These are phyloP conservation scores for Athelia sp. DNA, from an alignment of 1,284 basidiomycete species.

Conservation along the genomic window DNA sequence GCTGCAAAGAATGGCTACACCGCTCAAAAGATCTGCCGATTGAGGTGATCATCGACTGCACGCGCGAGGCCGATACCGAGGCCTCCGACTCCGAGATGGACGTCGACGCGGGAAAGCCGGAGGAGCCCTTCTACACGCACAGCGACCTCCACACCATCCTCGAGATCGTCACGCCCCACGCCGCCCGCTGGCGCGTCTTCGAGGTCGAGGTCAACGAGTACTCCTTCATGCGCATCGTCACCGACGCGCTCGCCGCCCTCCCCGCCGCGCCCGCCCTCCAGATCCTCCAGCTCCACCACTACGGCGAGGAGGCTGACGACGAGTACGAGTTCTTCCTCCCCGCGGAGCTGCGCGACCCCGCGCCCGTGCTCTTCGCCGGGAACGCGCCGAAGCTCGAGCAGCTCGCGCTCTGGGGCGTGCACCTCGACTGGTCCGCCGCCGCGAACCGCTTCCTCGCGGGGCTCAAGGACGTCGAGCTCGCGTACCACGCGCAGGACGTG, in stretches of 20 bases:
- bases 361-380: constrained; percentile 44
- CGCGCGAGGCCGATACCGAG: constrained; percentile 15
- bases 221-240: constrained; percentile 38
- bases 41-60: constrained; percentile 42
- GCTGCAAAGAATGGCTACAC: constrained; percentile 35
- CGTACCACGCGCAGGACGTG: constrained; percentile 52
- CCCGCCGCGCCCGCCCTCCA: constrained; percentile 47
- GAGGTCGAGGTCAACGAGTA: constrained; percentile 39
- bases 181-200: constrained; percentile 46
- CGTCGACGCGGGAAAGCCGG: constrained; percentile 10
- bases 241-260: constrained; percentile 36
- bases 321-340: constrained; percentile 34
- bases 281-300: constrained; percentile 43
- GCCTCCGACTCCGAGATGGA: constrained; percentile 6
- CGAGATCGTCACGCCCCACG: constrained; percentile 46
- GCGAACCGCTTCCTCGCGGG: constrained; percentile 33
- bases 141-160: constrained; percentile 34
- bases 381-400: constrained; percentile 45
- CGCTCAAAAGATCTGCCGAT: constrained; percentile 43
- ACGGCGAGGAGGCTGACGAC: constrained; percentile 30
- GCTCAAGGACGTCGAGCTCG: constrained; percentile 47
- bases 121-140: constrained; percentile 5
- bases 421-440: constrained; percentile 50
- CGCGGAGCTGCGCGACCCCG: constrained; percentile 25
- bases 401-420: constrained; percentile 56